Evolutionary conservation across 1,284 basidiomycete genomes (phyloP).

Genomic region (Moesziomyces sp.): DNA sequence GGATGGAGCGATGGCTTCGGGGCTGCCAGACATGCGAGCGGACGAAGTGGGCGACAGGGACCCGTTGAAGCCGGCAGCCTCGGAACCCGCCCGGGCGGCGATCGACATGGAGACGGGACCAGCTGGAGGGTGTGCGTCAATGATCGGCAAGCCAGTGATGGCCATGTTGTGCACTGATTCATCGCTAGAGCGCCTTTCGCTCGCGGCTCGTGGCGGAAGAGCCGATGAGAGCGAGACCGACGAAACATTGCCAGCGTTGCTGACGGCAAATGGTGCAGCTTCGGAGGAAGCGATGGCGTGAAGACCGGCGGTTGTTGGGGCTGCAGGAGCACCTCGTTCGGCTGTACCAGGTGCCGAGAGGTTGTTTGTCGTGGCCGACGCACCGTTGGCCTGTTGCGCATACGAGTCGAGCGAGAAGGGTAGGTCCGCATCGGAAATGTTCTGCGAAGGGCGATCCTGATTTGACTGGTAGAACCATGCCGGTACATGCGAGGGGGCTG

Average conservation of each 20-base stretch:
- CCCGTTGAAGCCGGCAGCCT: conserved; percentile 19
- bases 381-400: conserved; percentile 3
- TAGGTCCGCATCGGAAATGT: conserved; percentile 1
- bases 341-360: conserved; percentile 7
- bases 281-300: conserved; percentile 5
- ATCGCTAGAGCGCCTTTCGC: conserved; percentile 20
- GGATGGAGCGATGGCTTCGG: conserved; percentile 7
- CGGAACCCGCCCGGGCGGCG: conserved; percentile 12
- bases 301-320: conserved; percentile 1
- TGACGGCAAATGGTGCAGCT: conserved; percentile 15
- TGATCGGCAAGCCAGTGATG: conserved; percentile 3
- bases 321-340: conserved; percentile 1
- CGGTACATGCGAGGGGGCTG: conserved; percentile 16
- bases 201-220: conserved; percentile 4
- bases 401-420: conserved; percentile 23
- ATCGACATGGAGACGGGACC: conserved; percentile 4
- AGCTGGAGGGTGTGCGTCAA: conserved; percentile 6
- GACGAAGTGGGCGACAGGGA: conserved; percentile 34
- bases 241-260: conserved; percentile 1
- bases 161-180: conserved; percentile 6
- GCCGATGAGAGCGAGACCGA: conserved; percentile 5
- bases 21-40: conserved; percentile 24
- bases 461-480: conserved; percentile 27
- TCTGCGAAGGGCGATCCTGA: conserved; percentile 4
- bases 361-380: conserved; percentile 5